Base-by-base conservation (phyloP, 1,284 basidiomycete genomes). In the Apiotrichum montevideense region DNA sequence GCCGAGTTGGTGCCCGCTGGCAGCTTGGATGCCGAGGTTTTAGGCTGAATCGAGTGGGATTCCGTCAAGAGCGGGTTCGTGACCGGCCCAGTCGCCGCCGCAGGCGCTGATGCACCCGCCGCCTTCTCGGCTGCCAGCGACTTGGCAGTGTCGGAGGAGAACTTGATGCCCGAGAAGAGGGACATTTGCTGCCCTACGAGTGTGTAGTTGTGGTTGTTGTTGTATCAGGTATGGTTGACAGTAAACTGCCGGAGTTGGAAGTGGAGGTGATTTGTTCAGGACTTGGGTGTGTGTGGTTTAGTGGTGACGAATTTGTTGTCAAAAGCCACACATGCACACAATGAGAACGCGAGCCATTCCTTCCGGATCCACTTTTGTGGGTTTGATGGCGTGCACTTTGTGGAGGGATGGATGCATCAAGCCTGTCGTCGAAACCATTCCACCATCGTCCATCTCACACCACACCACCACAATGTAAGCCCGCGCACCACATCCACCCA, bases 141-240 rank as follows among this genome's bases (percentile, higher is more conserved):
- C 43, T 59, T 58, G 6, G 62, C 64, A 53, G 57, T 58, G 13
- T 61, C 52, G 6, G 63, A 56, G 32, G 61, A 52, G 56, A 75
- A 74, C 58, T 69, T 74, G 61, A 75, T 75, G 40, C 73, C 73
- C 44, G 71, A 67, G 58, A 74, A 75, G 9, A 74, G 65, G 10
- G 71, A 73, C 72, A 74, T 74, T 51, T n/a, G 29, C 11, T n/a
- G 29, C 21, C 21, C 21, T 21, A 21, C 21, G 21, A 21, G 21
- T 21, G 21, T 21, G 21, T 21, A 21, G 21, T 32, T 1, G 21
- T n/a, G 10, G 42, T 15, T 10, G 46, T 46, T 15, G 34, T 41
- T 29, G 34, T 9, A 40, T 29, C 14, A 43, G 33, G 9, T 46
- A 46, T 15, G 21, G 14, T 21, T 35, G 10, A n/a, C 3, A 40